phyloP scores from a whole-genome alignment of 768 basidiomycete genomes.

The Scleroderma bovista region DNA sequence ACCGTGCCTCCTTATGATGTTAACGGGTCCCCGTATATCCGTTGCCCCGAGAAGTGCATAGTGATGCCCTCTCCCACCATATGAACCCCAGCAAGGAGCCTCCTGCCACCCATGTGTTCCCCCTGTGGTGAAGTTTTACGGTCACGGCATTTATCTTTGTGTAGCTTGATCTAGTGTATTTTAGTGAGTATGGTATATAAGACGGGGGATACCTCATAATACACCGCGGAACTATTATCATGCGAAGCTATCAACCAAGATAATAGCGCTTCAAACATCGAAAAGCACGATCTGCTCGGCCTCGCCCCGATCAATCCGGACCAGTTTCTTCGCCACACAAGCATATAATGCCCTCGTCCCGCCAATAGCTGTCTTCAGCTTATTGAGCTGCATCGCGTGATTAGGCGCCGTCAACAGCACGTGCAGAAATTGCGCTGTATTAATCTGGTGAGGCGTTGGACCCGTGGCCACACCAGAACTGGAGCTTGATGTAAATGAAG shows the following conservation, averaged over 20 bases:
- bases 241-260: background rate
- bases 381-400: slow-evolving; percentile 55
- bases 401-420: slow-evolving; percentile 50
- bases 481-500: slow-evolving; percentile 34
- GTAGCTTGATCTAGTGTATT: no score
- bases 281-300: slow-evolving; percentile 75
- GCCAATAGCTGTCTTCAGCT: slow-evolving; percentile 55
- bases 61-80: no score
- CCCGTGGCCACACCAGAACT: slow-evolving; percentile 9
- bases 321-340: slow-evolving; percentile 74
- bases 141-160: no score
- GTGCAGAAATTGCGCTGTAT: slow-evolving; percentile 63
- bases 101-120: background rate
- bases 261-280: slow-evolving; percentile 38
- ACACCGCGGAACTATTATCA: no score
- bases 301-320: slow-evolving; percentile 71
- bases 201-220: no score
- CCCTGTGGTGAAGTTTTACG: no score
- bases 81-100: background rate
- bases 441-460: slow-evolving; percentile 62
- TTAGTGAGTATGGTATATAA: no score
- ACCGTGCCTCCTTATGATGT: background rate
- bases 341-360: slow-evolving; percentile 63
- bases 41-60: background rate
- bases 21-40: background rate